Conservation (phyloP, 1,139 yeast genomes). For the Debaryomyces fabryi region DNA sequence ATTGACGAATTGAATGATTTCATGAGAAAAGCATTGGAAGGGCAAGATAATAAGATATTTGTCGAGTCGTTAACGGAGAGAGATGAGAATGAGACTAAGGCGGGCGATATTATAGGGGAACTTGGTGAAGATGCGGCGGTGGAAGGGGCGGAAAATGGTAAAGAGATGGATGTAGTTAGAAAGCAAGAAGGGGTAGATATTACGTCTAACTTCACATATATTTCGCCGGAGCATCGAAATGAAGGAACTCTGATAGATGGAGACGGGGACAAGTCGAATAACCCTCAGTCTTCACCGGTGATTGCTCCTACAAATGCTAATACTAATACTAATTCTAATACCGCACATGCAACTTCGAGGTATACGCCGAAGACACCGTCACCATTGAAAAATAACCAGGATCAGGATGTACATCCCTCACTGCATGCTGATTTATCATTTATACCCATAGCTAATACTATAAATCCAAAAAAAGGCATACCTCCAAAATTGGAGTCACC, state of each 20-base stretch:
- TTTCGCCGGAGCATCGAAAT: constrained; percentile 2
- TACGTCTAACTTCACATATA: constrained; percentile 6
- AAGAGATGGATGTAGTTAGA: too few relatives aligned
- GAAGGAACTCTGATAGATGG: background rate
- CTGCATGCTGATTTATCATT: constrained; percentile 24
- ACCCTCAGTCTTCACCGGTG: constrained; percentile 9
- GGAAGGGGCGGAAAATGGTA: background rate
- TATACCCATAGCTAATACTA: constrained; percentile 22
- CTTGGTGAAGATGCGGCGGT: background rate
- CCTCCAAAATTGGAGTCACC: background rate
- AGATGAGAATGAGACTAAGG: background rate
- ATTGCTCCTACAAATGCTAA: background rate
- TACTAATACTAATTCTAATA: background rate
- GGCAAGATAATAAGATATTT: constrained; percentile 11
- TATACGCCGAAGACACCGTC: constrained; percentile 13
- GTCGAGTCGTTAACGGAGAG: background rate
- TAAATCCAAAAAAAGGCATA: constrained; percentile 12
- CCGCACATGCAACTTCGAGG: background rate
- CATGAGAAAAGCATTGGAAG: constrained; percentile 22
- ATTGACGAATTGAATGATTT: constrained; percentile 25
- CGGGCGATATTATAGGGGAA: background rate
- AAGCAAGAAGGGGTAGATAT: background rate
- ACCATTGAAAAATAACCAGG: constrained; percentile 9
- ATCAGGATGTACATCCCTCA: constrained; percentile 13
- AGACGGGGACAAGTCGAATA: background rate